Conservation (phyloP, 371 early-diverging fungal species). For the Mortierella sp. region DNA sequence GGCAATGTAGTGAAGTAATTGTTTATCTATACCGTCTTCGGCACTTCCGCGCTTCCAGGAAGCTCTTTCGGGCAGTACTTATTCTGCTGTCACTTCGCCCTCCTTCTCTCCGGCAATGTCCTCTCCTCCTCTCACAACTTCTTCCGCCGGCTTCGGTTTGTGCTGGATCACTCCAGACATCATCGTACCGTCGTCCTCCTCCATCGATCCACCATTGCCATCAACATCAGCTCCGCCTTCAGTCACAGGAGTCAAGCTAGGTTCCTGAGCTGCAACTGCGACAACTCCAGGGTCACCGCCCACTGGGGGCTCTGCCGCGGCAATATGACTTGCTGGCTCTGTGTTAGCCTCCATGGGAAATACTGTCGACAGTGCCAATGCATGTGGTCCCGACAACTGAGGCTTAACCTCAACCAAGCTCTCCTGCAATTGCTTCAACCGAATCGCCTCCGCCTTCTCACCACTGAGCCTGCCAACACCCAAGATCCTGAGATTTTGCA, state of each 20-base stretch:
- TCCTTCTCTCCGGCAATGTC: background rate
- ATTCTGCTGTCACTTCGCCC: background rate
- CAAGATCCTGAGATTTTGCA: conserved; percentile 35
- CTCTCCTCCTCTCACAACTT: background rate
- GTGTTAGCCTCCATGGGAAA: background rate
- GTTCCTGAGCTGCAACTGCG: background rate
- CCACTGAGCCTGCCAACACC: conserved; percentile 2
- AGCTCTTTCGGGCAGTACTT: background rate
- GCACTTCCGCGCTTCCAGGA: too few relatives aligned
- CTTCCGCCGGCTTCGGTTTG: background rate
- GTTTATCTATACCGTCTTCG: background rate
- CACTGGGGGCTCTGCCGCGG: background rate
- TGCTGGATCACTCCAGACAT: conserved; percentile 22
- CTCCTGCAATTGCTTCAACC: conserved; percentile 19
- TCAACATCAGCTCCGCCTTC: background rate
- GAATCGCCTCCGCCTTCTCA: background rate
- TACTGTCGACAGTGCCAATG: background rate
- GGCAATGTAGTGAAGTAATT: background rate
- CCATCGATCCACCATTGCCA: background rate
- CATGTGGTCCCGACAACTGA: conserved; percentile 11
- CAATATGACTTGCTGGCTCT: background rate
- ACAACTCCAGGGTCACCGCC: background rate
- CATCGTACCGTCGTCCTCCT: conserved; percentile 15
- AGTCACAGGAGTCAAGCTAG: background rate
- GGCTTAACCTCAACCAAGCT: background rate